phyloP scores from a whole-genome alignment of 495 filamentous ascomycete genomes.

The Aspergillus wentii region DNA sequence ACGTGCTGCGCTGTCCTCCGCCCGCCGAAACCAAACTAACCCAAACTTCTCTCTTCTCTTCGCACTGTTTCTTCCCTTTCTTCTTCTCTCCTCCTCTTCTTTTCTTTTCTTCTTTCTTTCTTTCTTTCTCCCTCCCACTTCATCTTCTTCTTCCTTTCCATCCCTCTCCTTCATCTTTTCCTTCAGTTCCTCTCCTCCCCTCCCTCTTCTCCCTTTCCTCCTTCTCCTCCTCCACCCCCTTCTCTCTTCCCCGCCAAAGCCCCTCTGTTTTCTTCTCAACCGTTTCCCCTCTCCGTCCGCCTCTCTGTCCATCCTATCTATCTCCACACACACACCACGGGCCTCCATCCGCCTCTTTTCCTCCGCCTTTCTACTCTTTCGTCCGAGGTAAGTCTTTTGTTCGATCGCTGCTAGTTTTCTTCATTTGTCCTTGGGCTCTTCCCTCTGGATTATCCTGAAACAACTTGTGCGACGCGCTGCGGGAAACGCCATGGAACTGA shows the following conservation, averaged over 20 bases:
- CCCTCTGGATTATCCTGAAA: too few relatives aligned
- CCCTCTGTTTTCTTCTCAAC: too few relatives aligned
- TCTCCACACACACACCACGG: too few relatives aligned
- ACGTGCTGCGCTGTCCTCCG: neutral
- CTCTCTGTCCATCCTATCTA: too few relatives aligned
- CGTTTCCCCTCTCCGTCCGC: too few relatives aligned
- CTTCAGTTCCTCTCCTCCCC: constrained; percentile 12
- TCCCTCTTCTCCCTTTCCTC: constrained; percentile 13
- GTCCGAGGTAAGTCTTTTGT: too few relatives aligned
- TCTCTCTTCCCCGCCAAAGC: neutral
- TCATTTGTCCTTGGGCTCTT: too few relatives aligned
- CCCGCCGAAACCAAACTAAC: neutral
- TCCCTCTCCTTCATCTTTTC: constrained; percentile 12
- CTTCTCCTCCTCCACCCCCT: neutral
- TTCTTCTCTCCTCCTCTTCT: constrained; percentile 11
- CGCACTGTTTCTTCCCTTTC: constrained; percentile 9
- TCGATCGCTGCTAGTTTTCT: too few relatives aligned
- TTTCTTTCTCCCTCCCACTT: constrained; percentile 7
- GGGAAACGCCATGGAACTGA: neutral
- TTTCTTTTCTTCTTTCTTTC: constrained; percentile 16
- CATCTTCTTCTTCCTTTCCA: constrained; percentile 13
- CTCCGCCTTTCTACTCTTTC: neutral
- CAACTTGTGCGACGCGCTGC: neutral
- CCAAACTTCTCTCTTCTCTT: constrained; percentile 10
- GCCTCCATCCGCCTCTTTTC: too few relatives aligned